phyloP scores from a whole-genome alignment of 495 filamentous ascomycete genomes.

The Aspergillus leporis region DNA sequence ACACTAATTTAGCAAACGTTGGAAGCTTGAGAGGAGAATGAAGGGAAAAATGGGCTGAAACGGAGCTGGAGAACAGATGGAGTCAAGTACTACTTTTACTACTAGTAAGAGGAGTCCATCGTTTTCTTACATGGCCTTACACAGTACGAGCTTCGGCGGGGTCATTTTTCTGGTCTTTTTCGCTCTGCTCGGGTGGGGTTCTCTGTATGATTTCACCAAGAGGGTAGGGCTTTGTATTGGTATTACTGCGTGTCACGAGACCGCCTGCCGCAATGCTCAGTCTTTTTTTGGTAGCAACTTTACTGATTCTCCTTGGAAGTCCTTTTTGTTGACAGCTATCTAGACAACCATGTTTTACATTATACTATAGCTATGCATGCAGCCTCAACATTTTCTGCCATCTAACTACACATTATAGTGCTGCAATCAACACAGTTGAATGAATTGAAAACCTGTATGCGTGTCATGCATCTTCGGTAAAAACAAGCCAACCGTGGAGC shows the following conservation, averaged over 20 bases:
- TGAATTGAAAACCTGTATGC: not conserved
- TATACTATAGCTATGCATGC: not conserved
- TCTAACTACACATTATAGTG: too few relatives aligned
- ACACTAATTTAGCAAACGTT: constrained; percentile 12
- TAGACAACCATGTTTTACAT: not conserved
- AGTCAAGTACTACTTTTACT: constrained; percentile 22
- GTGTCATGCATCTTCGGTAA: not conserved
- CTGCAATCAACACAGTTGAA: not conserved
- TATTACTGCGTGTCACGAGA: constrained; percentile 2
- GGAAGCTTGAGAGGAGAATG: constrained; percentile 25
- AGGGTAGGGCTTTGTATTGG: constrained; percentile 6
- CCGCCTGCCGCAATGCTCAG: constrained; percentile 5
- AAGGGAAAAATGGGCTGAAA: constrained; percentile 26
- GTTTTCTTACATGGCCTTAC: not conserved
- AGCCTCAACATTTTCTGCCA: too few relatives aligned
- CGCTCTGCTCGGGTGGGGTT: constrained; percentile 2
- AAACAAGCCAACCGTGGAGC: not conserved
- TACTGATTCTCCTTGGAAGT: not conserved
- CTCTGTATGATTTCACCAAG: not conserved
- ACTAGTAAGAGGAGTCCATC: constrained; percentile 1
- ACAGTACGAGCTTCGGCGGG: constrained; percentile 4
- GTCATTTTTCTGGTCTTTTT: constrained; percentile 4
- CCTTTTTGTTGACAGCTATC: too few relatives aligned
- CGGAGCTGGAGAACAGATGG: constrained; percentile 29
- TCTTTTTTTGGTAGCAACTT: not conserved